These are phyloP conservation scores for Penstemon barbatus DNA, from an alignment of 257 asterid genomes.

Conservation along the genomic window DNA sequence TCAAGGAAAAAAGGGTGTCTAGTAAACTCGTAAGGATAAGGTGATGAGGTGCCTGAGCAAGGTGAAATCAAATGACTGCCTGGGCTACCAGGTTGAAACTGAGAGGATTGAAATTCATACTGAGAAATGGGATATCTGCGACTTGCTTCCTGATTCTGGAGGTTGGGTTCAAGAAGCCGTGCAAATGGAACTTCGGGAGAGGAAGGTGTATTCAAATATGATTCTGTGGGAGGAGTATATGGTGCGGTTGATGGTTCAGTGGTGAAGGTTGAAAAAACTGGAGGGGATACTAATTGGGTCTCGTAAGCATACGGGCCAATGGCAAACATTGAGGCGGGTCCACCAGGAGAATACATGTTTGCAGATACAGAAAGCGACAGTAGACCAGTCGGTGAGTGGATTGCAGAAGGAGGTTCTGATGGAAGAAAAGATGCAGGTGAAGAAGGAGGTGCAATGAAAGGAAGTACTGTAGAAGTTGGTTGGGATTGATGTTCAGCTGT, in stretches of 20 bases:
- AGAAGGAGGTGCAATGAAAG: slow-evolving; percentile 91
- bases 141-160: slow-evolving; percentile 37
- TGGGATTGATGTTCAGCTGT: slow-evolving; percentile 46
- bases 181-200: slow-evolving; percentile 99
- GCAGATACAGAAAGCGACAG: slow-evolving; percentile 61
- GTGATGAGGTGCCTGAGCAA: slow-evolving; percentile 84
- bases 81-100: slow-evolving; percentile 95
- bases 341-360: slow-evolving; percentile 79
- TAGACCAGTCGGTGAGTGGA: slow-evolving; percentile 70
- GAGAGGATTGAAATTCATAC: slow-evolving; percentile 80
- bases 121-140: slow-evolving; percentile 51
- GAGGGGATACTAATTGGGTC: slow-evolving; percentile 92
- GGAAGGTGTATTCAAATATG: slow-evolving; percentile 85
- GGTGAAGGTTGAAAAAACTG: slow-evolving; percentile 81
- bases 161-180: slow-evolving; percentile 70
- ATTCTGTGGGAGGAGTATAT: slow-evolving; percentile 93
- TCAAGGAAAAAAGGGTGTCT: slow-evolving; percentile 54
- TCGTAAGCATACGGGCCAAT: slow-evolving; percentile 94
- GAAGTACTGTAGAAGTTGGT: slow-evolving; percentile 56
- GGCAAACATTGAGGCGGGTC: slow-evolving; percentile 80
- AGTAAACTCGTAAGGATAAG: slow-evolving; percentile 66
- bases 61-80: slow-evolving; percentile 93
- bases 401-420: slow-evolving; percentile 82
- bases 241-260: slow-evolving; percentile 98
- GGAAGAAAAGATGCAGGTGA: slow-evolving; percentile 91